These are phyloP conservation scores for Lentinus tigrinus DNA, from an alignment of 768 basidiomycete species.

Conservation along the genomic window DNA sequence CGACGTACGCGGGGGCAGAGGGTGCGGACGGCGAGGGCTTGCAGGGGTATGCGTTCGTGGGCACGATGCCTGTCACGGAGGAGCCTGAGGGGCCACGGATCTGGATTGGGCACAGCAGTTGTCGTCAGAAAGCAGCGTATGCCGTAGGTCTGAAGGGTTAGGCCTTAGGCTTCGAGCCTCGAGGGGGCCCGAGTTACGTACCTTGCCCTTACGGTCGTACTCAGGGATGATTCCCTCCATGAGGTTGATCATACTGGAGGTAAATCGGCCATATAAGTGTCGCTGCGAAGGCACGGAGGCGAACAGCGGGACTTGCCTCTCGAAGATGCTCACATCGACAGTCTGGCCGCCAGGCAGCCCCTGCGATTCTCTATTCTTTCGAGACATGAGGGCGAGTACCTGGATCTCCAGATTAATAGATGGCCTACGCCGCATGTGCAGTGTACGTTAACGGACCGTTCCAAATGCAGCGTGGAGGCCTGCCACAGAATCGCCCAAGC, in stretches of 20 bases:
- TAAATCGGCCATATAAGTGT: neutral
- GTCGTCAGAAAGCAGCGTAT: neutral
- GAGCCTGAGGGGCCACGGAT: conserved; percentile 73
- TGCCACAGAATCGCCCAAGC: conserved; percentile 69
- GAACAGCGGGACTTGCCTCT: conserved; percentile 43
- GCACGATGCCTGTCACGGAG: conserved; percentile 73
- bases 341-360: conserved; percentile 43
- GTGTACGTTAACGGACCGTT: conserved; percentile 43
- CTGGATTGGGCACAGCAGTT: conserved; percentile 28
- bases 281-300: neutral
- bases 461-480: conserved; percentile 75
- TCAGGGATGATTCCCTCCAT: conserved; percentile 80
- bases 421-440: neutral
- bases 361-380: conserved; percentile 33
- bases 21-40: conserved; percentile 44
- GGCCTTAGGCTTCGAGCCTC: neutral
- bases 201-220: conserved; percentile 70
- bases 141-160: neutral
- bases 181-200: conserved; percentile 20
- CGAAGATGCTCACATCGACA: conserved; percentile 76
- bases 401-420: conserved; percentile 19
- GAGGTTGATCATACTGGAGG: conserved; percentile 63
- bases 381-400: conserved; percentile 61
- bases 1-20: conserved; percentile 50
- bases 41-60: conserved; percentile 74